phyloP scores from a whole-genome alignment of 208 protist genomes.

The Acanthamoeba healyi region DNA sequence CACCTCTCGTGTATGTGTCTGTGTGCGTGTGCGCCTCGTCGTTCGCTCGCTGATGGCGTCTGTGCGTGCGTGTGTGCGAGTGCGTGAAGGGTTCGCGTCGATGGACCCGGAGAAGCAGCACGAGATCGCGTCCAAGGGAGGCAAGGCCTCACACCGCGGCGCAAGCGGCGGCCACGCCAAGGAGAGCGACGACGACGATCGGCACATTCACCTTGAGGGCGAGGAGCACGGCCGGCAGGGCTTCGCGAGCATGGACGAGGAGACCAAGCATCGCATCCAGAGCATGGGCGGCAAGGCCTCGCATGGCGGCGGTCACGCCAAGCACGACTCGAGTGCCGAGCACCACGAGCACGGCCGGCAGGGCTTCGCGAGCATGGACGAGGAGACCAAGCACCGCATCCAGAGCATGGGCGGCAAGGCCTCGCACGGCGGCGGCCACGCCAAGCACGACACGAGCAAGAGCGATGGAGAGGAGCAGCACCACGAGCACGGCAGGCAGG shows the following conservation, averaged over 20 bases:
- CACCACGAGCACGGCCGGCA: not conserved
- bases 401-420: slow-evolving; percentile 11
- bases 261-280: slow-evolving; percentile 15
- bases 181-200: too few species aligned
- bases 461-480: too few species aligned
- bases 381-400: not conserved
- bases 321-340: not conserved
- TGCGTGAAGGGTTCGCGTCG: slow-evolving; percentile 3
- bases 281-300: slow-evolving; percentile 7
- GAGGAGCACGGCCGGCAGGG: not conserved
- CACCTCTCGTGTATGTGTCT: not conserved
- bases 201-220: too few species aligned
- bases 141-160: not conserved
- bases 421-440: not conserved
- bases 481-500: not conserved
- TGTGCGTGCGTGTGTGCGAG: too few species aligned
- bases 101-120: not conserved
- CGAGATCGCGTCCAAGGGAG: slow-evolving; percentile 7
- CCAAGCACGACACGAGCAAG: too few species aligned
- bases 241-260: slow-evolving; percentile 1
- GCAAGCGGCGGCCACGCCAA: too few species aligned
- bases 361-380: slow-evolving; percentile 14
- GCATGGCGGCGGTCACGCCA: not conserved
- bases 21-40: not conserved
- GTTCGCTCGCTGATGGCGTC: too few species aligned